Evolutionary conservation across 1,139 yeast species (phyloP).

Genomic region (Entelexis sorbosivorans): DNA sequence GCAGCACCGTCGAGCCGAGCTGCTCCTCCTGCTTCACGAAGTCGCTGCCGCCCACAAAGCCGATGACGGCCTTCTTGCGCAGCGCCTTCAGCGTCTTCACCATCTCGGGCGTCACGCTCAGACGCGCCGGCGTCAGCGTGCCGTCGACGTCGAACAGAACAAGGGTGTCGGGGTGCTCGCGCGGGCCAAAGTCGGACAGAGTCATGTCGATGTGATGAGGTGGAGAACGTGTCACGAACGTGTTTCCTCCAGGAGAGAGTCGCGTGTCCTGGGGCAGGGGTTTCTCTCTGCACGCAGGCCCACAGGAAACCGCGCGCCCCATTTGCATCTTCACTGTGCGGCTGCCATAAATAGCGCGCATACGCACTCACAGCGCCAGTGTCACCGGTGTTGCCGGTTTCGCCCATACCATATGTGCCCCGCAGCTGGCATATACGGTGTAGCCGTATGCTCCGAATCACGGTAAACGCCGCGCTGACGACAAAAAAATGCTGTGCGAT

Average conservation of each 20-base stretch:
- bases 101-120: conserved; percentile 70
- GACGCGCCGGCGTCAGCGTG: conserved; percentile 95
- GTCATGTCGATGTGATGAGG: conserved; percentile 5
- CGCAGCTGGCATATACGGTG: too few species aligned
- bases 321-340: too few species aligned
- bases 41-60: conserved; percentile 98
- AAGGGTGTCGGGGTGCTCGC: conserved; percentile 33
- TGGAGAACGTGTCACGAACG: neutral
- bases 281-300: neutral
- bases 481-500: too few species aligned
- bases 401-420: too few species aligned
- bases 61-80: conserved; percentile 85
- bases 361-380: too few species aligned
- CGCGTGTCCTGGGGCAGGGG: neutral
- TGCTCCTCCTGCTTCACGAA: conserved; percentile 91
- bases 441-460: too few species aligned
- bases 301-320: too few species aligned
- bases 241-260: neutral
- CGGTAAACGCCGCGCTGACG: too few species aligned
- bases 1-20: conserved; percentile 60
- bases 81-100: conserved; percentile 54
- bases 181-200: conserved; percentile 31
- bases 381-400: too few species aligned
- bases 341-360: too few species aligned
- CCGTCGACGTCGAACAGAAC: conserved; percentile 97